Evolutionary conservation across 805 yeast genomes (phyloP), one percentile per base, ranked within the genome.

Genomic region (Jamesozyma hellenica): DNA sequence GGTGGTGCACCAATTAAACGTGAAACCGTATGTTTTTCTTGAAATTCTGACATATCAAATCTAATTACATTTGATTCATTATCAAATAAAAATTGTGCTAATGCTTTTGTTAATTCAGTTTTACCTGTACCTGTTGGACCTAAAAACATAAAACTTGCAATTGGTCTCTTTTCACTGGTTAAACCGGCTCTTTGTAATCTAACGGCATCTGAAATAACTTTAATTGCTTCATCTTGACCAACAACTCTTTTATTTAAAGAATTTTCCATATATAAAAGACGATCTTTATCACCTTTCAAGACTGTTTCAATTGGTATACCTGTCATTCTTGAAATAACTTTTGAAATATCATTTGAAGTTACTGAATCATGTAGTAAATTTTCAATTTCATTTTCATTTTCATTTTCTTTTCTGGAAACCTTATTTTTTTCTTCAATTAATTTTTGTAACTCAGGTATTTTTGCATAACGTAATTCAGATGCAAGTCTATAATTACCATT

Each of bases 41-140:
- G 97, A 61, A 92, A 90, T 60, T 90, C 98, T 16, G 95, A 84
- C 98, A 92, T 92, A 61, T 90, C 98, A 58, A 90, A 90, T 51
- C 98, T 71, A 18, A 88, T 77, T 28, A 90, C 87, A 9, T 95
- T 76, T 33, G 77, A 71, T 53, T 84, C 86, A 59, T 90, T 90
- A 55, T 87, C 92, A 63, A 92, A 92, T 51, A 90, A 63, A 52
- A 92, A 92, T 51, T 86, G 87, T 2, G 97, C 95, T 42, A 90
- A 71, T 0, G 94, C 79, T 60, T 92, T 90, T 7, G 96, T 88
- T 38, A 92, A 71, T 61, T 92, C 97, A 0, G 98, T 92, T 63
- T 90, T 90, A 65, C 98, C 98, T 0, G 97, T 90, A 65, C 98
- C 98, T 0, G 98, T 92, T 39, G 98, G 97, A 17, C 98, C 98